Base-by-base conservation (phyloP, 1,284 basidiomycete species). In the Ganoderma sinense region DNA sequence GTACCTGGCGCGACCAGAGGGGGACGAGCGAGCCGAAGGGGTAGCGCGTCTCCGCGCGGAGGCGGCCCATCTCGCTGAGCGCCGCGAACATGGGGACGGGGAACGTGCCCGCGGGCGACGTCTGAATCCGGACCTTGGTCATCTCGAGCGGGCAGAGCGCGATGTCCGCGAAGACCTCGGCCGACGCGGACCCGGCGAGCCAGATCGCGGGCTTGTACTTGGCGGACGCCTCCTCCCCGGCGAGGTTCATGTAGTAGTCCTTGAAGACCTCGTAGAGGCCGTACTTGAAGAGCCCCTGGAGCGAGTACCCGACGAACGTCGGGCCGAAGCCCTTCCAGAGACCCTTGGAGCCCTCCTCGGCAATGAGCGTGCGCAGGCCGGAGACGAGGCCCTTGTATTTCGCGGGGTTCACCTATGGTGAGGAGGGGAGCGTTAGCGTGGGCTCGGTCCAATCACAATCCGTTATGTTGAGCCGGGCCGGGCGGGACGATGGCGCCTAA, bases 211-310 rank as follows among this genome's bases (percentile, higher is more conserved):
- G 93, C 84, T 98, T 95, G 91, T 98, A 96, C 78, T 94, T 89
- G 68, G 88, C 82, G 20, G 96, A 86, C n/a, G 86, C 84, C 82
- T 98, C 96, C 78, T 96, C 86, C 74, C 96, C 96, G 70, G 95
- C 91, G 69, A 90, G 77, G 85, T 97, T 95, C 85, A 93, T 92
- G 86, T 96, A 94, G 73, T 84, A 77, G 82, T 97, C 95, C 88
- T 99, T 99, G 93, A 97, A 98, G 80, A 94, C 83, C 84, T 97
- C 96, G 83, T 98, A 97, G 81, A 96, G 93, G 85, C 96, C 96
- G 82, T 95, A 98, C 85, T 98, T 98, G 90, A 97, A 94, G 86
- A 96, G 90, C 79, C 97, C 97, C 85, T 99, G 97, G 75, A 97
- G 88, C 29, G 96, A 94, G 87, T 98, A 98, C 71, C 97, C 97